Base-by-base conservation (phyloP, 805 yeast genomes). In the Metschnikowia koreensis region DNA sequence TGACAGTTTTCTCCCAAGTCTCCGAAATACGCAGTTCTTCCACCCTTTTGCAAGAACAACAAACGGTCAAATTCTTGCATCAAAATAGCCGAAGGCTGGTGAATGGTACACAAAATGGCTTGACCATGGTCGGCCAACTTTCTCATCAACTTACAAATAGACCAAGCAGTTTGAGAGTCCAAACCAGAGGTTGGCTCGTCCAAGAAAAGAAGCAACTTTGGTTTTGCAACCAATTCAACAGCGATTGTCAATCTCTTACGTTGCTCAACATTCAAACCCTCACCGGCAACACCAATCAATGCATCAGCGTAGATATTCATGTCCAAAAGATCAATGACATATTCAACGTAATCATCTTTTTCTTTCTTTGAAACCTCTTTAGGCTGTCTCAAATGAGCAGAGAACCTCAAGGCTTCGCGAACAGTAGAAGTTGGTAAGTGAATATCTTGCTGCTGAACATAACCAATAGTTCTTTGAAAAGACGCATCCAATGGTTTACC, bases 1-100 rank as follows among this genome's bases (percentile, higher is more conserved):
- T 59, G 52, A 47, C 87, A 85, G 64, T 81, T 80, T 53, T 76
- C 73, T 58, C 94, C 94, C 60, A 87, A 81, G 56, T 86, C 91
- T 60, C 96, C 96, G 65, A 86, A 87, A 68, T 87, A 87, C 33
- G 86, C 93, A 57, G 92, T 87, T 62, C 77, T 73, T 58, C 96
- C 96, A 66, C 96, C 96, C 57, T 77, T 81, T 59, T 83, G 83
- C 64, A 87, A 74, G 59, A 87, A 79, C 58, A 86, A 69, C 52
- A 85, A 71, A 52, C 89, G 78, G 59, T 85, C 90, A 59, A 85
- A 85, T 63, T 83, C 83, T 63, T 82, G 81, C 65, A 85, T 78
- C 62, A 85, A 69, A 29, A 83, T 75, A 38, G 91, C 89, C 15
- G 89, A 84, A 54, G 91, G 91, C 69, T 85, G 91, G 67, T 85